phyloP scores from a whole-genome alignment of 179 eudicot genomes.

The Actinidia arguta region DNA sequence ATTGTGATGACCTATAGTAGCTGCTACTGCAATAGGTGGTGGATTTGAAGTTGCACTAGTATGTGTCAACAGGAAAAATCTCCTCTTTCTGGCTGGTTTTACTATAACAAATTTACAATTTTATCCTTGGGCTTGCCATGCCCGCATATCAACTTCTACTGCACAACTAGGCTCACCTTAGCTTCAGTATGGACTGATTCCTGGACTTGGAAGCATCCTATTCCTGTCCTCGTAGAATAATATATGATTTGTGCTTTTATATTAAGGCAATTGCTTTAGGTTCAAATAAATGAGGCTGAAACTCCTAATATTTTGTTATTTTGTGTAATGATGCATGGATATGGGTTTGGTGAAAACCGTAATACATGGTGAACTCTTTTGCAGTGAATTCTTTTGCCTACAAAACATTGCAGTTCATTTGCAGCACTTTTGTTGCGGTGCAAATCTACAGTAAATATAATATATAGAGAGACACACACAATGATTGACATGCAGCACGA shows the following conservation, averaged over 20 bases:
- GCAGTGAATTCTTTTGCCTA: background rate
- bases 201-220: conserved; percentile 66
- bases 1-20: too few relatives aligned
- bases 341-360: background rate
- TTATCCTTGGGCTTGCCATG: conserved; percentile 74
- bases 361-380: background rate
- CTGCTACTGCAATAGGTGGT: too few relatives aligned
- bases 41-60: conserved; percentile 85
- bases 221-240: background rate
- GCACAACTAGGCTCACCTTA: conserved; percentile 87
- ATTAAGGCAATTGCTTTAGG: background rate
- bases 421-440: background rate
- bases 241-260: background rate
- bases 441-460: background rate
- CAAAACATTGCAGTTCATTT: background rate
- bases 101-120: background rate
- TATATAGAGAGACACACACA: background rate
- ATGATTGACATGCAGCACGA: background rate
- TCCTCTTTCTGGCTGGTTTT: background rate
- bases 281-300: background rate
- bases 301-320: background rate
- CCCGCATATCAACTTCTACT: conserved; percentile 75
- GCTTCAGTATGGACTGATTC: conserved; percentile 84
- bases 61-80: conserved; percentile 23
- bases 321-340: background rate